phyloP scores from a whole-genome alignment of 202 grass and related monocot genomes.

The Carex arenaria region DNA sequence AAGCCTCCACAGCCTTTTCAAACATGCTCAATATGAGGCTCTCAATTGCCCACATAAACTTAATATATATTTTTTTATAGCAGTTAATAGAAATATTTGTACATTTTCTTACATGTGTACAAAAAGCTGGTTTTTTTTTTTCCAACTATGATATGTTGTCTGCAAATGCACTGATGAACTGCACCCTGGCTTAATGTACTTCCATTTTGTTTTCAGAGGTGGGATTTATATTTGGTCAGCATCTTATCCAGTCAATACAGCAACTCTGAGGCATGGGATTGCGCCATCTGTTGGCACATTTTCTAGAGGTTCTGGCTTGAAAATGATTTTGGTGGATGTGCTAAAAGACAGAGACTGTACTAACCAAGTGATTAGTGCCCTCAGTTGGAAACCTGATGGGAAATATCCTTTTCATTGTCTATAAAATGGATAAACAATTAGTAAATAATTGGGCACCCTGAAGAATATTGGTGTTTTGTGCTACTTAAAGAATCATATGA shows the following conservation, averaged over 20 bases:
- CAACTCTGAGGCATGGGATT: conserved; percentile 55
- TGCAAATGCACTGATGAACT: not conserved
- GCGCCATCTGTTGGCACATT: conserved; percentile 48
- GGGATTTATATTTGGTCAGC: conserved; percentile 94
- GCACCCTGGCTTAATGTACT: not conserved
- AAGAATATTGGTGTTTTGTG: not conserved
- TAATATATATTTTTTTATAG: not conserved
- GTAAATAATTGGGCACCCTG: not conserved
- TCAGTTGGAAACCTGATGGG: conserved; percentile 89
- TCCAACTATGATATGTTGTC: not conserved
- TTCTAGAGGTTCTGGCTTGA: conserved; percentile 54
- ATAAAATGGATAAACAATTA: not conserved
- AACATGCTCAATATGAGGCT: not conserved
- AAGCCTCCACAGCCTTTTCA: not conserved
- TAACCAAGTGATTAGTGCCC: conserved; percentile 55
- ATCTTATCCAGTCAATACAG: conserved; percentile 79
- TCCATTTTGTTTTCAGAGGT: conserved; percentile 43
- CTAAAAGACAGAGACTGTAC: conserved; percentile 35
- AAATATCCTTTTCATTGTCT: conserved; percentile 76
- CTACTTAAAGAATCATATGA: not conserved
- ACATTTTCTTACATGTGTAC: not conserved
- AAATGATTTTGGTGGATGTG: conserved; percentile 77
- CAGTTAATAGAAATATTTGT: not conserved
- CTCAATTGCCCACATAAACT: not conserved
- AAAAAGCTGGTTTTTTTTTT: not conserved